Base-by-base conservation (phyloP, 192 early-diverging fungal genomes). In the Entophlyctis luteolus region DNA sequence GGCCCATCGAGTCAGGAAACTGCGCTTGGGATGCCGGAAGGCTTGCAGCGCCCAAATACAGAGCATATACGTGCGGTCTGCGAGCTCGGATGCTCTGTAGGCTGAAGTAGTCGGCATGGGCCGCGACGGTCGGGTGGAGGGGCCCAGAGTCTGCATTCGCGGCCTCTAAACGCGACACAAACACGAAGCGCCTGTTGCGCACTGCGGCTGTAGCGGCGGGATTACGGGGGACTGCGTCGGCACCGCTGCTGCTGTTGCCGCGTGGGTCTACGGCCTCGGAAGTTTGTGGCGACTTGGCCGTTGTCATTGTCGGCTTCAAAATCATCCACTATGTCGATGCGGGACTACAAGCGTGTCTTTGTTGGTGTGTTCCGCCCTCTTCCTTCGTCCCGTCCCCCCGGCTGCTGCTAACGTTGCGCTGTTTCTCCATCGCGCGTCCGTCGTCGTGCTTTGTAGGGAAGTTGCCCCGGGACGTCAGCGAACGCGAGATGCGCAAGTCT, bases 401-500 rank as follows among this genome's bases (percentile, higher is more conserved):
- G 25, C 0, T 25, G 10, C 50, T 53, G 14, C 20, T 0, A 0
- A n/a, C n/a, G 12, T 12, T 12, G 42, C 12, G n/a, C 12, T 45
- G n/a, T 45, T 45, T 45, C 12, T n/a, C n/a, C 42, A 45, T 57
- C 2, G 8, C 27, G 3, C 32, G 8, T 28, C 8, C 18, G 16
- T 36, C 33, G 14, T 29, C n/a, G 22, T 57, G 18, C n/a, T 42
- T 42, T 42, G 39, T n/a, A 56, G 94, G 94, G 34, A 88, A 84
- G 75, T 85, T 96, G 55, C 81, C 94, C 5, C 85, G 90, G 71
- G 93, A 96, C 72, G 84, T 86, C 37, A 86, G 82, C 56, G 87
- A 91, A 70, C 82, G 90, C 35, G 94, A 96, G 72, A 72, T 96
- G 23, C 89, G 93, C 79, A 77, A 80, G 48, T 85, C 92, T 56